Conservation (phyloP, 441 rosid species). For the Flueggea neowawraea region DNA sequence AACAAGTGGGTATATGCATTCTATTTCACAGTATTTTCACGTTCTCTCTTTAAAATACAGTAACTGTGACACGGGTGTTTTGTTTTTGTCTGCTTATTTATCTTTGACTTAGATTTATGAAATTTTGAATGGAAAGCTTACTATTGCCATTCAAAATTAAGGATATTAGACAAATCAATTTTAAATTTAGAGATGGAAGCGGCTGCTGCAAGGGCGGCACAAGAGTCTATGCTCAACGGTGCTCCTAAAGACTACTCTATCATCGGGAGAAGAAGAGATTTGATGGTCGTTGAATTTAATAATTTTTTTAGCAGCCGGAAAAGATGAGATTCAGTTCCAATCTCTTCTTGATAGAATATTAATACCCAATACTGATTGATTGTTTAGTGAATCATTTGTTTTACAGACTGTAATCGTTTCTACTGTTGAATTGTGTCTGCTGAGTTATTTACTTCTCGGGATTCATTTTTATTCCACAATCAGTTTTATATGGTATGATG, state of each 20-base stretch:
- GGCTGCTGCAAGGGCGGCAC: constrained; percentile 89
- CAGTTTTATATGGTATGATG: too few relatives aligned
- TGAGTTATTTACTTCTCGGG: too few relatives aligned
- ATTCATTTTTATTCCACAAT: too few relatives aligned
- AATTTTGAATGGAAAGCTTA: too few relatives aligned
- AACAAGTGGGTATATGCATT: constrained; percentile 45
- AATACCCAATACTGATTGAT: too few relatives aligned
- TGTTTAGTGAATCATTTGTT: too few relatives aligned
- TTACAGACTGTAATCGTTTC: too few relatives aligned
- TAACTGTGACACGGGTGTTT: constrained; percentile 22
- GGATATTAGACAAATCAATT: constrained; percentile 85
- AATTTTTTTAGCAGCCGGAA: constrained; percentile 95
- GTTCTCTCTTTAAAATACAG: constrained; percentile 24
- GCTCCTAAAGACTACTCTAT: constrained; percentile 55
- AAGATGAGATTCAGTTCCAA: constrained; percentile 93
- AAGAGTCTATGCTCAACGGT: constrained; percentile 60
- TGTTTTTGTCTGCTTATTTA: constrained; percentile 3
- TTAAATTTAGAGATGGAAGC: constrained; percentile 94
- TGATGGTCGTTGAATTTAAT: constrained; percentile 93
- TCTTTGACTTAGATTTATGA: constrained; percentile 11
- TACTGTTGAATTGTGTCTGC: too few relatives aligned
- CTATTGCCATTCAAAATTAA: constrained; percentile 15
- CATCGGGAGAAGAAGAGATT: constrained; percentile 50
- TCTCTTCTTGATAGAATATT: too few relatives aligned
- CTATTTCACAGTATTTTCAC: not conserved